Conservation (phyloP, 345 rosid genomes). For the Psidium friedrichsthalianum region DNA sequence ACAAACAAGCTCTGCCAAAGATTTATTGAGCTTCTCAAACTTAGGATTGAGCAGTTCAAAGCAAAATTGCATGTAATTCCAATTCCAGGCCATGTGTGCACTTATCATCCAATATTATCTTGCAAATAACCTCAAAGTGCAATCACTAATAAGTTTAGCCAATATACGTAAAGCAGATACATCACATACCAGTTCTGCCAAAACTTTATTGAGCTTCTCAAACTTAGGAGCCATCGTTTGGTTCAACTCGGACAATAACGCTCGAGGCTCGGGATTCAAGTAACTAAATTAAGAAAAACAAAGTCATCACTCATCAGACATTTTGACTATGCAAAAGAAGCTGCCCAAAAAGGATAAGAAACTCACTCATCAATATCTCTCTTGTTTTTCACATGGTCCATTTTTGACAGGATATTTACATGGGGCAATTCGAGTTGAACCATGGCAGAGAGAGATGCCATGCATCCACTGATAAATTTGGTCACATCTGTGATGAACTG, state of each 20-base stretch:
- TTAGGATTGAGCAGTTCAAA: conserved; percentile 19
- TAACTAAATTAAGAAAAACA: conserved; percentile 26
- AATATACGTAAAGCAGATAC: background rate
- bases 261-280: conserved; percentile 69
- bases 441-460: conserved; percentile 97
- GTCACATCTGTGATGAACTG: conserved; percentile 90
- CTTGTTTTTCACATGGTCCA: conserved; percentile 78
- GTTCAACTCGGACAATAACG: conserved; percentile 67
- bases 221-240: conserved; percentile 72
- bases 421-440: conserved; percentile 88
- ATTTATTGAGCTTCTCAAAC: conserved; percentile 63
- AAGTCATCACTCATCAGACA: conserved; percentile 1
- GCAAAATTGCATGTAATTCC: background rate
- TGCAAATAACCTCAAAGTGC: background rate
- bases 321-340: background rate
- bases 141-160: background rate
- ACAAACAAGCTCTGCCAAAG: conserved; percentile 62
- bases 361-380: conserved; percentile 58
- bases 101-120: background rate
- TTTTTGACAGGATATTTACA: conserved; percentile 81
- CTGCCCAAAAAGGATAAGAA: background rate
- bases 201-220: conserved; percentile 66
- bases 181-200: conserved; percentile 58
- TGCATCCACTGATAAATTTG: conserved; percentile 89
- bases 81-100: background rate